phyloP scores from a whole-genome alignment of 176 grass and related monocot genomes.

The Carex kokanica region DNA sequence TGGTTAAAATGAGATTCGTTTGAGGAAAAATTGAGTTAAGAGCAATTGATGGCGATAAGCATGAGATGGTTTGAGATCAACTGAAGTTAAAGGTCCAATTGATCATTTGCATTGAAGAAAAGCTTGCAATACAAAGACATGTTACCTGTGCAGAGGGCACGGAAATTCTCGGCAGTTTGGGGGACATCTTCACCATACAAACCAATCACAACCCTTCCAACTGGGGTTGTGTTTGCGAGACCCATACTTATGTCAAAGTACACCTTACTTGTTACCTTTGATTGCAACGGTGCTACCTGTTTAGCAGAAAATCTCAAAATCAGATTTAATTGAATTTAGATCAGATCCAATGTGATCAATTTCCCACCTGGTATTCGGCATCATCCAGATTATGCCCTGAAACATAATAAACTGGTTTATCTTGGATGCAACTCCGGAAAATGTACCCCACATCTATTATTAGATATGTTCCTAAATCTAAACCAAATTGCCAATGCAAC shows the following conservation, averaged over 20 bases:
- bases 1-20: background rate
- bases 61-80: background rate
- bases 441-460: background rate
- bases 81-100: background rate
- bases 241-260: slow-evolving; percentile 97
- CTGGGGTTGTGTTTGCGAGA: slow-evolving; percentile 50
- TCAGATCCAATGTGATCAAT: background rate
- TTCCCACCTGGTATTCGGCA: background rate
- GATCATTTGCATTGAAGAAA: background rate
- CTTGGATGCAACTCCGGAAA: background rate
- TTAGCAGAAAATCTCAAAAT: slow-evolving; percentile 5
- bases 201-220: slow-evolving; percentile 85
- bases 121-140: background rate
- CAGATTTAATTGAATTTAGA: background rate
- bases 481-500: background rate
- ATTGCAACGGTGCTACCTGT: slow-evolving; percentile 63
- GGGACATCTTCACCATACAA: slow-evolving; percentile 85
- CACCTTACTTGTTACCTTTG: slow-evolving; percentile 91
- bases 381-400: background rate
- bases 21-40: background rate
- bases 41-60: background rate
- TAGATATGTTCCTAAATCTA: background rate
- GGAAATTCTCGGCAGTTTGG: slow-evolving; percentile 82
- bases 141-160: slow-evolving; percentile 79
- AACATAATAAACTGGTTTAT: background rate